phyloP scores from a whole-genome alignment of 1,139 yeast genomes.

The Geotrichum armillariae region DNA sequence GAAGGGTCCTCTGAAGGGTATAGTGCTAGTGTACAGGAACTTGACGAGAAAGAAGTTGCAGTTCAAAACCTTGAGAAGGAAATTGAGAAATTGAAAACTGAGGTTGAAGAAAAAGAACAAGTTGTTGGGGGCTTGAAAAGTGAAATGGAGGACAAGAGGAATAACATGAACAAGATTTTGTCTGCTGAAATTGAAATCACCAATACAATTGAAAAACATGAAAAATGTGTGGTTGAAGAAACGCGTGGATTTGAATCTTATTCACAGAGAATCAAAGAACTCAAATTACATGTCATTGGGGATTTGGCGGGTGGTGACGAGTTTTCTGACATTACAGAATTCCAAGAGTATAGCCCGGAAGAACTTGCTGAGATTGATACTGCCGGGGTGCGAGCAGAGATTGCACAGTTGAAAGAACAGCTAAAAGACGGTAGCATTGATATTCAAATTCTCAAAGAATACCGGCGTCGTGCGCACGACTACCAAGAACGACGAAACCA shows the following conservation, averaged over 20 bases:
- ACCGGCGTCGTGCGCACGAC: conserved; percentile 65
- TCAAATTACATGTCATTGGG: conserved; percentile 21
- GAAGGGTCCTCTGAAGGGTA: conserved; percentile 40
- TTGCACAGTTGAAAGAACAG: conserved; percentile 56
- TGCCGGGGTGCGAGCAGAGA: conserved; percentile 51
- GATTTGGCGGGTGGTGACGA: conserved; percentile 23
- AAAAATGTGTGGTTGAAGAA: conserved; percentile 46
- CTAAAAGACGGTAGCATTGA: conserved; percentile 65
- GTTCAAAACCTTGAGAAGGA: conserved; percentile 35
- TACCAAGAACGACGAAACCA: conserved; percentile 62
- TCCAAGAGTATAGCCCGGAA: conserved; percentile 46
- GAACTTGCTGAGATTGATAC: conserved; percentile 55
- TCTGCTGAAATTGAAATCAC: conserved; percentile 71
- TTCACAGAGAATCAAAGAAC: conserved; percentile 28
- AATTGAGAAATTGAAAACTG: conserved; percentile 37
- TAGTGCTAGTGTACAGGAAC: conserved; percentile 30
- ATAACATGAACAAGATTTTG: conserved; percentile 58
- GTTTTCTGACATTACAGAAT: conserved; percentile 25
- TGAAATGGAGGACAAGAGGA: conserved; percentile 52
- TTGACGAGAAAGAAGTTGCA: conserved; percentile 25
- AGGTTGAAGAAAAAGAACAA: conserved; percentile 38
- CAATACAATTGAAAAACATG: conserved; percentile 63
- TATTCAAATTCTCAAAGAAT: conserved; percentile 74
- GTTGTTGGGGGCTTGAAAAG: conserved; percentile 45
- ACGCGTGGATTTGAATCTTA: conserved; percentile 44